phyloP scores from a whole-genome alignment of 768 basidiomycete species.

The Daedaleopsis sinensis region DNA sequence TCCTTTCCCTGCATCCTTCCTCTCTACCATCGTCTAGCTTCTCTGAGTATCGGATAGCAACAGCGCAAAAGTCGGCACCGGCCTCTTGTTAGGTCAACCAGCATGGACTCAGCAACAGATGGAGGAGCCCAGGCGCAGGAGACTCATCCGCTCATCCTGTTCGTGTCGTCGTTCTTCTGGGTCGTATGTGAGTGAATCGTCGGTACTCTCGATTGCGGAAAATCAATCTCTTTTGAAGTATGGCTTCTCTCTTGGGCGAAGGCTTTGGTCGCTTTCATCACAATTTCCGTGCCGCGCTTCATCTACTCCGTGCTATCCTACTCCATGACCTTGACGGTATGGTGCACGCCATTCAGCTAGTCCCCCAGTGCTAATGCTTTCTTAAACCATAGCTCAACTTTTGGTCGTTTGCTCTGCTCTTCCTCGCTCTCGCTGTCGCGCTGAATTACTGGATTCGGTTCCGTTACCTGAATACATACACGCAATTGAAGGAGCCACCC shows the following conservation, averaged over 20 bases:
- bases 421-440: conserved; percentile 63
- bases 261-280: conserved; percentile 73
- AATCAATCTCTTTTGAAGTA: conserved; percentile 45
- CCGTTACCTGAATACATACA: conserved; percentile 76
- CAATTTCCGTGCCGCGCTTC: conserved; percentile 79
- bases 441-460: conserved; percentile 87
- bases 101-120: conserved; percentile 17
- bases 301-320: conserved; percentile 82
- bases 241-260: conserved; percentile 83
- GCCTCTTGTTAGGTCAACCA: not conserved
- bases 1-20: not conserved
- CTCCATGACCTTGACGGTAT: conserved; percentile 85
- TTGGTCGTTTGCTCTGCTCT: conserved; percentile 85
- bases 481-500: conserved; percentile 78
- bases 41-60: not conserved
- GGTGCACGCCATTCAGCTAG: no score
- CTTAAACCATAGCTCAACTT: conserved; percentile 72
- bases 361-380: no score
- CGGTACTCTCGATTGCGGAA: conserved; percentile 7
- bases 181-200: conserved; percentile 63
- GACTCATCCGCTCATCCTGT: conserved; percentile 73
- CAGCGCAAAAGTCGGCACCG: not conserved
- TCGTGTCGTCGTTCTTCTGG: conserved; percentile 85
- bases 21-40: not conserved
- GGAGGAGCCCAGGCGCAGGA: conserved; percentile 34